phyloP scores from a whole-genome alignment of 805 yeast species.

The Phaffomyces opuntiae region DNA sequence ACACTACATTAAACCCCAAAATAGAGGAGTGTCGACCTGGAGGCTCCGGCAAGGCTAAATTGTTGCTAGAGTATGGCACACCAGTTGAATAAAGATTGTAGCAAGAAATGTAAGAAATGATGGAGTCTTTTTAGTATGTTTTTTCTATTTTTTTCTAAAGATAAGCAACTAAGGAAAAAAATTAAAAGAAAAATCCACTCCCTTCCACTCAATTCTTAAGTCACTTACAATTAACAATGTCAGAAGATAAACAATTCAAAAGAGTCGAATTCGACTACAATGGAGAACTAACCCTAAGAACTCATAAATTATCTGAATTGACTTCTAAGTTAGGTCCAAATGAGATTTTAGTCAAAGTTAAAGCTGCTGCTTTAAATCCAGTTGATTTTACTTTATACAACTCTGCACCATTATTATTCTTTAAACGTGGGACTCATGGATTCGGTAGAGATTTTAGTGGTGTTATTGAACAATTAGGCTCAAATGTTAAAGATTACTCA shows the following conservation, averaged over 20 bases:
- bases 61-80: too few species aligned
- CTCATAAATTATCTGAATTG: slow-evolving; percentile 15
- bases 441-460: slow-evolving; percentile 52
- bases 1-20: too few species aligned
- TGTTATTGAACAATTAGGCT: slow-evolving; percentile 43
- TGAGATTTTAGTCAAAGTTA: slow-evolving; percentile 40
- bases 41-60: too few species aligned
- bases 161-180: too few species aligned
- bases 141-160: too few species aligned
- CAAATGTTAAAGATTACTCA: slow-evolving; percentile 27
- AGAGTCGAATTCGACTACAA: slow-evolving; percentile 15
- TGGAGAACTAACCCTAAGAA: slow-evolving; percentile 7
- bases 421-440: slow-evolving; percentile 19
- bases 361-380: slow-evolving; percentile 50
- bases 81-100: too few species aligned
- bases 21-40: too few species aligned
- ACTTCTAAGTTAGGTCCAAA: slow-evolving; percentile 27
- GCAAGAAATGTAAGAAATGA: too few species aligned
- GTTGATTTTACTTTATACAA: slow-evolving; percentile 43
- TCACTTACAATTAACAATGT: not conserved
- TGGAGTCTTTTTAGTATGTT: too few species aligned
- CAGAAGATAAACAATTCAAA: slow-evolving; percentile 3
- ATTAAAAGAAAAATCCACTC: too few species aligned
- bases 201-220: not conserved
- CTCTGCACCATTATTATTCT: slow-evolving; percentile 23